Conservation (phyloP, 257 asterid genomes). For the Rhazya stricta region DNA sequence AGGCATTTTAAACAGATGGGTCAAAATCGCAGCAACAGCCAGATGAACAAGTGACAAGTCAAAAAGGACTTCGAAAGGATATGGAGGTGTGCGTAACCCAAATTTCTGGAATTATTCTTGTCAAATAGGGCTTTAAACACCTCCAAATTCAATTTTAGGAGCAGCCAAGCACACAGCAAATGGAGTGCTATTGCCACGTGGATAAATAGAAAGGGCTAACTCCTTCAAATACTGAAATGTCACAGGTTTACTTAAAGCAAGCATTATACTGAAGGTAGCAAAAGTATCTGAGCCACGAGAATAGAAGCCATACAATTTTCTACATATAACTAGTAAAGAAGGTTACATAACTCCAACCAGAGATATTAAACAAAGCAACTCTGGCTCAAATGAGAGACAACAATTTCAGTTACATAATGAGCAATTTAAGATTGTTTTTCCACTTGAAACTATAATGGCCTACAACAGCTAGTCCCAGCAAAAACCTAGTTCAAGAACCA, state of each 20-base stretch:
- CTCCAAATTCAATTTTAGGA: constrained; percentile 25
- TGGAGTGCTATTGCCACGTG: constrained; percentile 17
- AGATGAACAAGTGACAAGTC: neutral
- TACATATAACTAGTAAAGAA: neutral
- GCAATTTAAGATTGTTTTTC: no score
- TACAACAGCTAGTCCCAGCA: neutral
- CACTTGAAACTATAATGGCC: neutral
- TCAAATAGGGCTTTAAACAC: constrained; percentile 34
- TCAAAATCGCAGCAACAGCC: neutral
- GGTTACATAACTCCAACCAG: neutral
- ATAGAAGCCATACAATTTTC: neutral
- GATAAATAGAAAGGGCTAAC: constrained; percentile 1
- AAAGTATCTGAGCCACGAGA: neutral
- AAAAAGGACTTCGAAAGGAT: neutral
- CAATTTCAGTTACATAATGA: neutral
- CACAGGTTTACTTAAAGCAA: neutral
- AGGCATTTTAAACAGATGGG: neutral
- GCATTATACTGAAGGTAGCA: neutral
- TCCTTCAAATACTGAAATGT: constrained; percentile 5
- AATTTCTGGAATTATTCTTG: constrained; percentile 11
- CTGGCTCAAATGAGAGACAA: neutral
- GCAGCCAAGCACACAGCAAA: constrained; percentile 18
- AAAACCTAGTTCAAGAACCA: no score
- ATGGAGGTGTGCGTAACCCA: constrained; percentile 36
- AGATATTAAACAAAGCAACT: neutral